phyloP scores from a whole-genome alignment of 1,284 basidiomycete species.

The Exobasidium cylindrosporum region DNA sequence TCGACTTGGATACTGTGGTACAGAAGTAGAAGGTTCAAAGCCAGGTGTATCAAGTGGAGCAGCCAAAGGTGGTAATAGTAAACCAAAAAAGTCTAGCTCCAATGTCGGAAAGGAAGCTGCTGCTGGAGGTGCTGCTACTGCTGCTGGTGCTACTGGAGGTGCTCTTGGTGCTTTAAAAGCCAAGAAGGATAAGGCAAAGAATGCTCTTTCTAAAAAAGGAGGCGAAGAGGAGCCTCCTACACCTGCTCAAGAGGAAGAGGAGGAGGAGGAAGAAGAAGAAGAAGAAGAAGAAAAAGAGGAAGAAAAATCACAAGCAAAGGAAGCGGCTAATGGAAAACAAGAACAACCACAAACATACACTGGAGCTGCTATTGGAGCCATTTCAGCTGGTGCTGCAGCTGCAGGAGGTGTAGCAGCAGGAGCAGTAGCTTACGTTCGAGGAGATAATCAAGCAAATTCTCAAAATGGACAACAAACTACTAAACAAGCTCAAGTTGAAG shows the following conservation, averaged over 20 bases:
- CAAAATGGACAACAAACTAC: not conserved
- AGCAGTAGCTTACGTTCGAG: conserved; percentile 34
- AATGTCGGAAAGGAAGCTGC: not conserved
- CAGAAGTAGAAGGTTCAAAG: conserved; percentile 14
- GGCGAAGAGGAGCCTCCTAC: conserved; percentile 6
- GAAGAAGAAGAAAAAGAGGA: conserved; percentile 26
- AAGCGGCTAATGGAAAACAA: not conserved
- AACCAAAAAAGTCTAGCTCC: conserved; percentile 9
- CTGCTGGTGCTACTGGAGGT: conserved; percentile 16
- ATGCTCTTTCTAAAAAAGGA: conserved; percentile 7
- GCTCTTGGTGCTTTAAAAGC: conserved; percentile 10
- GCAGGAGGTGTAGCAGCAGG: conserved; percentile 34
- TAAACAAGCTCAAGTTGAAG: conserved; percentile 15
- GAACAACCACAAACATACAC: conserved; percentile 34
- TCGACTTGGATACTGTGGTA: conserved; percentile 17
- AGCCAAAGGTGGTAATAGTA: conserved; percentile 26
- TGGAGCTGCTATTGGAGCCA: conserved; percentile 39
- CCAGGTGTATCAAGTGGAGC: conserved; percentile 12
- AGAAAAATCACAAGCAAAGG: conserved; percentile 14
- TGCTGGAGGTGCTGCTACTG: conserved; percentile 20
- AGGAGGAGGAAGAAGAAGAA: conserved; percentile 10
- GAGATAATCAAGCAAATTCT: conserved; percentile 18
- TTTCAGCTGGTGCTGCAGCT: conserved; percentile 40
- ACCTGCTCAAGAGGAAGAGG: not conserved
- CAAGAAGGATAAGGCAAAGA: conserved; percentile 17